Conservation (phyloP, 2,329 filamentous ascomycete species). For the Fusarium brevicatenulatum region DNA sequence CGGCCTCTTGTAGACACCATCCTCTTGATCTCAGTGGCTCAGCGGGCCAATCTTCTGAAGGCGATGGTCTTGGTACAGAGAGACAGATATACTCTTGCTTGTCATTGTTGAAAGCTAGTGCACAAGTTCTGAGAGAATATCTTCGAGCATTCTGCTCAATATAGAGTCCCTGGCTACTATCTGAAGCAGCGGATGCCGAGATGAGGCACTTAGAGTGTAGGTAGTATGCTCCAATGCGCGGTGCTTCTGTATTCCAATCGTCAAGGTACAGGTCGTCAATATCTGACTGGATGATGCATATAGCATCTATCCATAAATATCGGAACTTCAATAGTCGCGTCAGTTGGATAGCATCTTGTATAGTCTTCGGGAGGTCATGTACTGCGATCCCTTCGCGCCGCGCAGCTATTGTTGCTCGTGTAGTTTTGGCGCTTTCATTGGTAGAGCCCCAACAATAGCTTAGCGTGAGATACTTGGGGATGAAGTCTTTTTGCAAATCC, state of each 20-base stretch:
- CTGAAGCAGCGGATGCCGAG: background rate
- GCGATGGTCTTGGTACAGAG: background rate
- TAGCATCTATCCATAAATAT: slow-evolving; percentile 10
- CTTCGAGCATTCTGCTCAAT: background rate
- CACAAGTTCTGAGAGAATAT: background rate
- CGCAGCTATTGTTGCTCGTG: background rate
- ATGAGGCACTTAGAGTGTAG: slow-evolving; percentile 11
- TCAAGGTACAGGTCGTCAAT: background rate
- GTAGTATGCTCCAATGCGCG: slow-evolving; percentile 17
- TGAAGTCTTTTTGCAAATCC: background rate
- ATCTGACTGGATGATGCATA: slow-evolving; percentile 9
- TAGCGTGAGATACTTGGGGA: background rate
- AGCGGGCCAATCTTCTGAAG: background rate
- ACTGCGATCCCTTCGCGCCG: background rate
- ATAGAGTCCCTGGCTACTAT: slow-evolving; percentile 10
- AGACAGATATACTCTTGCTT: background rate
- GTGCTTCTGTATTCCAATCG: slow-evolving; percentile 11
- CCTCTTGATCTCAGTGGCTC: background rate
- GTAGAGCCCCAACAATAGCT: slow-evolving; percentile 2
- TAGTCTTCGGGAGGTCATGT: background rate
- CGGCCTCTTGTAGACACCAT: background rate
- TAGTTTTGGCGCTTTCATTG: background rate
- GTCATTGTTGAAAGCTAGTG: background rate
- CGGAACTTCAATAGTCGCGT: background rate
- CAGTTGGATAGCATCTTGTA: background rate